Evolutionary conservation across 176 grass and related monocot species (phyloP).

Genomic region (Avena atlantica): DNA sequence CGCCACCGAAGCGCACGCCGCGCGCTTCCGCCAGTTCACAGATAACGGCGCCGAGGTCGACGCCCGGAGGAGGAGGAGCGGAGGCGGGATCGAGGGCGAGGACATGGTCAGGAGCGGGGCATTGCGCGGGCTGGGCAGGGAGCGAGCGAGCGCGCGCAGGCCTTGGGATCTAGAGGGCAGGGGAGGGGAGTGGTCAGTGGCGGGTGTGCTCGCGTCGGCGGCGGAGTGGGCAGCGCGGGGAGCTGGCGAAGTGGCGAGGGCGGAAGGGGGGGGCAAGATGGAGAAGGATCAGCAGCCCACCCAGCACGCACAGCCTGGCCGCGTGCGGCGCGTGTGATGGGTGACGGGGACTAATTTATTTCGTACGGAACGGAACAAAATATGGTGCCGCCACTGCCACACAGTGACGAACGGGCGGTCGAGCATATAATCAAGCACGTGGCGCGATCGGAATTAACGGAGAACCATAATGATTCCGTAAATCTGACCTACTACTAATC

Average conservation of each 20-base stretch:
- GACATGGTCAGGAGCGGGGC: conserved; percentile 51
- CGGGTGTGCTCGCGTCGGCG: not conserved
- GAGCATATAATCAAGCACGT: not conserved
- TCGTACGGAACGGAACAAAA: not conserved
- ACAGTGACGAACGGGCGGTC: not conserved
- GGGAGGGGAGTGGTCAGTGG: not conserved
- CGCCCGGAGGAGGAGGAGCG: conserved; percentile 13
- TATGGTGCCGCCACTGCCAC: not conserved
- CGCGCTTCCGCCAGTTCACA: not conserved
- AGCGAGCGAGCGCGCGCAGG: not conserved
- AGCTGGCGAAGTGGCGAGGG: not conserved
- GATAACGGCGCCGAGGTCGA: conserved; percentile 1
- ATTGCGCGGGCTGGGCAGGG: conserved; percentile 7
- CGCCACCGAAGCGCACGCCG: not conserved
- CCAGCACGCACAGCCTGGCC: not conserved
- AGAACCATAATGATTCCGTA: not conserved
- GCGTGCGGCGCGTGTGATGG: not conserved
- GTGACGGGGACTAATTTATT: not conserved
- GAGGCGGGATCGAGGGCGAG: conserved; percentile 30
- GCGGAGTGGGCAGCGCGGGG: not conserved
- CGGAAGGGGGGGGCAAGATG: not conserved
- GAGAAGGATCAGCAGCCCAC: not conserved
- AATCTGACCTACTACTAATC: not conserved
- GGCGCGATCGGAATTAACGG: not conserved
- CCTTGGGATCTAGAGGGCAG: not conserved